phyloP scores from a whole-genome alignment of 2,329 filamentous ascomycete species.

The Penicillium sp. region DNA sequence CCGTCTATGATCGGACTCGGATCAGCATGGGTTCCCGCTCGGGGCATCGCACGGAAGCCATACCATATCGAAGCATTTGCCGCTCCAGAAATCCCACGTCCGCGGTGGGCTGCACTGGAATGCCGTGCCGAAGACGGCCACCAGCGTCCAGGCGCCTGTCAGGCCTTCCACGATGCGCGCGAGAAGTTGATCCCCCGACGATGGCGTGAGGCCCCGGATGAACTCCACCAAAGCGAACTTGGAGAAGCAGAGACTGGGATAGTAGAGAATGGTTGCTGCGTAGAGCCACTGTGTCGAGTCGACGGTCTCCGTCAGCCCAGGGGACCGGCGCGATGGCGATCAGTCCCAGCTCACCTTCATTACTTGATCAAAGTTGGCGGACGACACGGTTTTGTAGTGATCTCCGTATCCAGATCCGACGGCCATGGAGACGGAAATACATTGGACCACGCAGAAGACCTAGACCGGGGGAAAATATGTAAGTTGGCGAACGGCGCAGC shows the following conservation, averaged over 20 bases:
- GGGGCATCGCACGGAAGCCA: neutral
- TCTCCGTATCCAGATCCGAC: neutral
- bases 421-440: slow-evolving; percentile 3
- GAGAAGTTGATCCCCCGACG: neutral
- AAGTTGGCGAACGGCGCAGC: neutral
- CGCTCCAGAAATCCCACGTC: slow-evolving; percentile 1
- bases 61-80: slow-evolving; percentile 4
- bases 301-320: neutral
- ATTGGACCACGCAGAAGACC: neutral
- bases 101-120: slow-evolving; percentile 1
- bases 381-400: neutral
- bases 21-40: neutral
- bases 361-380: neutral
- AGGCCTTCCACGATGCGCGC: neutral
- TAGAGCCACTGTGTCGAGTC: slow-evolving; percentile 1
- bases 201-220: slow-evolving; percentile 1
- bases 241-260: slow-evolving; percentile 1
- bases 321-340: neutral
- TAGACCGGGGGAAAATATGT: neutral
- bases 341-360: slow-evolving; percentile 2
- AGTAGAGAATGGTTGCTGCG: neutral
- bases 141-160: neutral
- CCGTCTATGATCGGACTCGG: neutral
- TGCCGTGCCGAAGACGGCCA: neutral
- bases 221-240: neutral